Evolutionary conservation across 495 filamentous ascomycete genomes (phyloP), one percentile per base, ranked within the genome.

Genomic region (Sabuloglossum arenarium): DNA sequence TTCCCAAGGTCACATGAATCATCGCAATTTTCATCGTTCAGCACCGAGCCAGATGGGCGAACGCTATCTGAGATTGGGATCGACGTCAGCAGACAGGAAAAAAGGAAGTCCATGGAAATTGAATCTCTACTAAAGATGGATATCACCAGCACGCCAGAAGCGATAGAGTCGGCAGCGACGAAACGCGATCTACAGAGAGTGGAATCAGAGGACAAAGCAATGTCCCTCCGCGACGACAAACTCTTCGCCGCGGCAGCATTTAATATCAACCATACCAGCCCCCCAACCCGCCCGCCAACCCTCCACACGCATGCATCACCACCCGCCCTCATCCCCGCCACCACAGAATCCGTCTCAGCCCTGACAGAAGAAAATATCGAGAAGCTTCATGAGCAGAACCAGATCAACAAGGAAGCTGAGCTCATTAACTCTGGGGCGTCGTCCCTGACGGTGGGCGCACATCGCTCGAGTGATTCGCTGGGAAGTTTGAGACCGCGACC

Each of bases 131-230:
- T 4, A 11, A 11, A 4, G 30, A 11, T 32, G 11, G 30, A 32
- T 11, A 32, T 5, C 30, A 11, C 30, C 11, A 32, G 11, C 11
- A 32, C 11, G 11, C 30, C 30, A n/a, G n/a, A n/a, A 32, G 8
- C 11, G 19, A 19, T 30, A 1, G 66, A 66, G 28, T 61, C 53
- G 5, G 66, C 69, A 32, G 64, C 60, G 14, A 62, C 65, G 12
- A n/a, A n/a, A n/a, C 63, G 64, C 9, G 64, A 51, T 6, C 39
- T 66, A 9, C 56, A 65, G 25, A 61, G 66, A 9, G 64, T 67
- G 37, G 58, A 67, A 16, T 65, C 70, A 0, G 72, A 71, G 54
- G 74, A 76, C 56, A 71, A 71, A 58, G 73, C 73, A 0, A 67
- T 62, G 5, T 56, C 61, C 24, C 62, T 75, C 1, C 65, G 72